Evolutionary conservation across 2,329 filamentous ascomycete genomes (phyloP).

Genomic region (Cercospora beticola): DNA sequence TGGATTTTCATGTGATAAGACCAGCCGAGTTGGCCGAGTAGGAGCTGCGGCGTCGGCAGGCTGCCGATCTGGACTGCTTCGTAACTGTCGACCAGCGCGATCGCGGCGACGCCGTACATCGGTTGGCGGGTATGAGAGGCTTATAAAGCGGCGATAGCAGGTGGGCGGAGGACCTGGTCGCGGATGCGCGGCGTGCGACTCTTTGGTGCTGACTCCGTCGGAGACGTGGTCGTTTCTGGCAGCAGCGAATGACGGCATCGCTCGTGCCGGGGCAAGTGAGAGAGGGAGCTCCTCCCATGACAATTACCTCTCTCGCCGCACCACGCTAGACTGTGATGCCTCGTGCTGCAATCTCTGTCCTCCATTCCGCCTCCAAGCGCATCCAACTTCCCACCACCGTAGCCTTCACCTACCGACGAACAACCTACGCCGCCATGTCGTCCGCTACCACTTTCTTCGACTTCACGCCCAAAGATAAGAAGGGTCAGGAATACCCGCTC

Average conservation of each 20-base stretch:
- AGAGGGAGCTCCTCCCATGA: neutral
- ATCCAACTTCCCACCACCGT: constrained; percentile 7
- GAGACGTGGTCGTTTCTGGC: neutral
- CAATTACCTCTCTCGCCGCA: constrained; percentile 1
- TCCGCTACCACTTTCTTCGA: constrained; percentile 75
- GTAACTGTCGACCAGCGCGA: neutral
- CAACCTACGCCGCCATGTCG: constrained; percentile 53
- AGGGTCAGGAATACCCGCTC: constrained; percentile 70
- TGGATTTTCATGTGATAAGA: neutral
- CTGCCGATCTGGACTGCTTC: neutral
- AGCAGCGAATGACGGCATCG: constrained; percentile 4
- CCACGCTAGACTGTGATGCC: neutral
- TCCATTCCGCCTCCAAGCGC: neutral
- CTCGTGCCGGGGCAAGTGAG: neutral
- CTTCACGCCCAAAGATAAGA: constrained; percentile 69
- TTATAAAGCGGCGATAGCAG: neutral
- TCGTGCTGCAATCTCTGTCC: neutral
- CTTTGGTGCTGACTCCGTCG: neutral
- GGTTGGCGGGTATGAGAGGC: neutral
- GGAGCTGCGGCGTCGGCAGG: neutral
- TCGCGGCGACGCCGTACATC: neutral
- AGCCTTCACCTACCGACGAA: constrained; percentile 6
- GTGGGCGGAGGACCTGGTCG: neutral
- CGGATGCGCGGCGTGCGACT: neutral
- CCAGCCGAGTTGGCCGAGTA: neutral